A percentile compares a stretch with the other conserved stretches of the same genome.
phyloP scores from a whole-genome alignment of 2,329 filamentous ascomycete genomes.

The Orbilia javanica region DNA sequence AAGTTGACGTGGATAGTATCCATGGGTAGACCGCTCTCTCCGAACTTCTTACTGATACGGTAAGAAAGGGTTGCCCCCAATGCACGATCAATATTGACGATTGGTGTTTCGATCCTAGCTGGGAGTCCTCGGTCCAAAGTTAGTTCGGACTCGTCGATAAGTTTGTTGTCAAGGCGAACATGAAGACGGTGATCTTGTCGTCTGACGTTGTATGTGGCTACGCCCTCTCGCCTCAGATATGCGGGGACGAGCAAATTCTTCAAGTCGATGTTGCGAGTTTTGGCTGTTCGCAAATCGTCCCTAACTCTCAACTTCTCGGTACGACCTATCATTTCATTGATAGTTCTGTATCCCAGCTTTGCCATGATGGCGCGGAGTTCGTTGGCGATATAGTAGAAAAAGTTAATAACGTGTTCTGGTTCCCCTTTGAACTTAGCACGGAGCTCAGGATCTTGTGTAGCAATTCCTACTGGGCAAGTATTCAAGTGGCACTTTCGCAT shows the following conservation, averaged over 20 bases:
- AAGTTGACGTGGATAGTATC: constrained; percentile 97
- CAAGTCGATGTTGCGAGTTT: constrained; percentile 92
- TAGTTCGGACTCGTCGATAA: constrained; percentile 93
- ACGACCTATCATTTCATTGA: constrained; percentile 97
- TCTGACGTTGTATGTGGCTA: constrained; percentile 96
- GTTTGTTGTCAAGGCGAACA: constrained; percentile 93
- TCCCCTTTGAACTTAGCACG: constrained; percentile 93
- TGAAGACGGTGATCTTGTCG: constrained; percentile 97
- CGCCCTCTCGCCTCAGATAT: constrained; percentile 93
- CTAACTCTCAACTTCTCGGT: constrained; percentile 87
- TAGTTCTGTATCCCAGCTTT: constrained; percentile 89
- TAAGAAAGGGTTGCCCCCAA: constrained; percentile 95
- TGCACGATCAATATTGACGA: constrained; percentile 95
- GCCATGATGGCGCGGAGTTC: constrained; percentile 98
- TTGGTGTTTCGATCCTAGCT: constrained; percentile 92
- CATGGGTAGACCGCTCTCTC: constrained; percentile 86
- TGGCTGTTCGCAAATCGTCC: constrained; percentile 86
- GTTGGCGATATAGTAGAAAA: constrained; percentile 98
- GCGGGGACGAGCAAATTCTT: constrained; percentile 93
- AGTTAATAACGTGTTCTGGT: constrained; percentile 97
- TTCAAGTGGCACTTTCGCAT: constrained; percentile 77
- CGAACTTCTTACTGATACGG: constrained; percentile 92
- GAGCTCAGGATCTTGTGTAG: constrained; percentile 93
- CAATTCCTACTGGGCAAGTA: constrained; percentile 91
- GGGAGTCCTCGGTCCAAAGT: constrained; percentile 94